These are phyloP conservation scores for Camellia oleifera DNA, from an alignment of 179 eudicot species.

Conservation along the genomic window DNA sequence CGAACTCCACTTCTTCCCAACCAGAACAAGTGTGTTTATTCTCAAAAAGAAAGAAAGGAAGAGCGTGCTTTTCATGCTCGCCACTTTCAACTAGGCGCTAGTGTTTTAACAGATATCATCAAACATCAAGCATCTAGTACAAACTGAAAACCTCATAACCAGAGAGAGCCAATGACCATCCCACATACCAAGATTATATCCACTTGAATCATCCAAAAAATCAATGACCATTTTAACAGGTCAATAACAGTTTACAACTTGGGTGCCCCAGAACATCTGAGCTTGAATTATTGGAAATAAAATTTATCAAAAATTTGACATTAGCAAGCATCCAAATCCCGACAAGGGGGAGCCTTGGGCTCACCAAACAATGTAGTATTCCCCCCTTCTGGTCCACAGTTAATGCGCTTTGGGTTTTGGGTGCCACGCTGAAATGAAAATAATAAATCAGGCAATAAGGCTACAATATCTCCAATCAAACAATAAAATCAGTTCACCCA, in stretches of 20 bases:
- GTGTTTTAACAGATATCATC: no score
- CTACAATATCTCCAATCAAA: slow-evolving; percentile 8
- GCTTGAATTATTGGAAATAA: slow-evolving; percentile 25
- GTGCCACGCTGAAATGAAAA: slow-evolving; percentile 71
- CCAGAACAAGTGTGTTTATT: no score
- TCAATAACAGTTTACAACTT: slow-evolving; percentile 21
- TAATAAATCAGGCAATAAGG: background rate
- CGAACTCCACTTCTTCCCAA: no score
- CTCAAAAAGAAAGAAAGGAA: background rate
- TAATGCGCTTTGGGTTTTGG: slow-evolving; percentile 70
- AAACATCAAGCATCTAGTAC: no score
- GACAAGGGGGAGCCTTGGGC: slow-evolving; percentile 90
- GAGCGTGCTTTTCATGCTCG: background rate
- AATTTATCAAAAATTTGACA: background rate
- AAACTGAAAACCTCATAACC: background rate
- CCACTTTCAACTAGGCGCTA: background rate
- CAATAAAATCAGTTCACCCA: background rate
- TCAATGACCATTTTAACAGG: background rate
- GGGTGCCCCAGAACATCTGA: slow-evolving; percentile 4
- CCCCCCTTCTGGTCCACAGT: slow-evolving; percentile 88
- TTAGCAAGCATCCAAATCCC: slow-evolving; percentile 95
- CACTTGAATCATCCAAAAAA: background rate
- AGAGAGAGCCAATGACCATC: background rate
- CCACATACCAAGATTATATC: background rate
- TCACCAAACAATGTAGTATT: slow-evolving; percentile 78